phyloP scores from a whole-genome alignment of 1,284 basidiomycete species.

The Ceratobasidium sp. region DNA sequence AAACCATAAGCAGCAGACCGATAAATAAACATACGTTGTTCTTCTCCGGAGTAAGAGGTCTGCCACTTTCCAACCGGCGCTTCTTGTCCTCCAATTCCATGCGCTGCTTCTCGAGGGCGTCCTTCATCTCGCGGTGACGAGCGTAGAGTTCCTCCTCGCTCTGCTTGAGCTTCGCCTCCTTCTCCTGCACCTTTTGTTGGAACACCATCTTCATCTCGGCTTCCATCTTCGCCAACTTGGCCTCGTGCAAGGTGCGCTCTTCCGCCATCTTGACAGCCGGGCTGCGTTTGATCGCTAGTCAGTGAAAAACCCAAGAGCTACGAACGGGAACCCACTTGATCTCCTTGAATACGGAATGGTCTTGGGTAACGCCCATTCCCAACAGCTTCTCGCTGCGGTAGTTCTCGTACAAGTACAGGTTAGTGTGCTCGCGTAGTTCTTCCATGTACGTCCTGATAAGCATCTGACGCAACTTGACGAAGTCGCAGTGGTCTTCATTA shows the following conservation, averaged over 20 bases:
- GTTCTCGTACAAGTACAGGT: slow-evolving; percentile 93
- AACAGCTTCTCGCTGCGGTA: slow-evolving; percentile 95
- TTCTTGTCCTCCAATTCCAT: slow-evolving; percentile 98
- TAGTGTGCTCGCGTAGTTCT: slow-evolving; percentile 94
- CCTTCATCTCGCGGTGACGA: slow-evolving; percentile 98
- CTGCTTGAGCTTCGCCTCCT: slow-evolving; percentile 97
- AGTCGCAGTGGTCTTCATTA: slow-evolving; percentile 98
- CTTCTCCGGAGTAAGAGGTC: slow-evolving; percentile 96
- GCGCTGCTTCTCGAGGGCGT: slow-evolving; percentile 96
- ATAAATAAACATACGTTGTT: slow-evolving; percentile 52
- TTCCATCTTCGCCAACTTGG: slow-evolving; percentile 98
- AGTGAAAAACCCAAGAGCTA: neutral
- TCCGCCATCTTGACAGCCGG: slow-evolving; percentile 95
- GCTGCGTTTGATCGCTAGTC: slow-evolving; percentile 59
- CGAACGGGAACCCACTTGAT: slow-evolving; percentile 78
- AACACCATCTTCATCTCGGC: slow-evolving; percentile 99
- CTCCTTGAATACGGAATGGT: slow-evolving; percentile 97
- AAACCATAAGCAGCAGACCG: neutral
- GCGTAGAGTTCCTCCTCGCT: slow-evolving; percentile 98
- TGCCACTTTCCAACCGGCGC: slow-evolving; percentile 91
- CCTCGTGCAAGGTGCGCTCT: slow-evolving; percentile 92
- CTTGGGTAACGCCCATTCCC: slow-evolving; percentile 96
- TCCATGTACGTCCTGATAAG: slow-evolving; percentile 98
- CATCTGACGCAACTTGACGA: slow-evolving; percentile 98
- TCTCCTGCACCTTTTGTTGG: slow-evolving; percentile 99